These are phyloP conservation scores for Lactarius evosmus DNA, from an alignment of 768 basidiomycete species.

Conservation along the genomic window DNA sequence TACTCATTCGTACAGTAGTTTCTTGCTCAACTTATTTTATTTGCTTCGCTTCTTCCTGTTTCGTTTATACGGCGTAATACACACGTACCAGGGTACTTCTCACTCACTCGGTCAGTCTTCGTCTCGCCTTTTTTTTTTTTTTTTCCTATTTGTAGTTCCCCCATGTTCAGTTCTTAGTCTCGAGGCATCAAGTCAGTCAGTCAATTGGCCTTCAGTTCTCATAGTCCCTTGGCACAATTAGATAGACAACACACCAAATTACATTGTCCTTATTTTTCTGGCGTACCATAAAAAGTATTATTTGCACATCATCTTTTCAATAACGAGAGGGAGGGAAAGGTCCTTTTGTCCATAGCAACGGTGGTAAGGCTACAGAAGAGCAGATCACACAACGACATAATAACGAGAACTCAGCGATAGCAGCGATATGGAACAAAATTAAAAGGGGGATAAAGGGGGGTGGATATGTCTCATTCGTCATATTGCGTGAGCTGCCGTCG, in stretches of 20 bases:
- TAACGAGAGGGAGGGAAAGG: not conserved
- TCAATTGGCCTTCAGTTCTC: not conserved
- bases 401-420: slow-evolving; percentile 4
- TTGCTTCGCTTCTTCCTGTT: not conserved
- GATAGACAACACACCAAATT: slow-evolving; percentile 1
- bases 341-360: not conserved
- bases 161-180: not conserved
- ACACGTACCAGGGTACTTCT: not conserved
- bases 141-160: not conserved
- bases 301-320: not conserved
- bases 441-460: too few species aligned
- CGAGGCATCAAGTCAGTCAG: not conserved
- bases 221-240: not conserved
- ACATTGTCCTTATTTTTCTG: not conserved
- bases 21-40: slow-evolving; percentile 17
- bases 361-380: slow-evolving; percentile 9
- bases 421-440: not conserved
- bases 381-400: not conserved
- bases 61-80: not conserved
- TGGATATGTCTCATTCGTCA: slow-evolving; percentile 45
- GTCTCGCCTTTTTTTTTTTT: not conserved
- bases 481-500: slow-evolving; percentile 55
- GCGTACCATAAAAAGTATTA: slow-evolving; percentile 8
- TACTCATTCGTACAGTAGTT: slow-evolving; percentile 12
- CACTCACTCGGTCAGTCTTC: not conserved